These are phyloP conservation scores for Stentor roeselii DNA, from an alignment of 73 alveolate genomes.

Conservation along the genomic window DNA sequence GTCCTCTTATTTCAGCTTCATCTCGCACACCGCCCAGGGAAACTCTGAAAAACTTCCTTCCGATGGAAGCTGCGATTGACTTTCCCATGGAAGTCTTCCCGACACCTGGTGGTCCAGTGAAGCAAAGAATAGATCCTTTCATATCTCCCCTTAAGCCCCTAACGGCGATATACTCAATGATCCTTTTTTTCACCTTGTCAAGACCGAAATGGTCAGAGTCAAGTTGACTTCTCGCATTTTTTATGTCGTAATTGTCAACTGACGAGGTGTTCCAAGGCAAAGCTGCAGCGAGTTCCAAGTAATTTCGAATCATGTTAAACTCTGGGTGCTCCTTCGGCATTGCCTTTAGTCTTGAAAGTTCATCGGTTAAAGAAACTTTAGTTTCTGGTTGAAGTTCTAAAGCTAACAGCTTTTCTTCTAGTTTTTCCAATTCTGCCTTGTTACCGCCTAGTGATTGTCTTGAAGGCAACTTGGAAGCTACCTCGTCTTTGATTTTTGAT, in stretches of 20 bases:
- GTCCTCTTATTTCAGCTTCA: constrained; percentile 96
- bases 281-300: constrained; percentile 61
- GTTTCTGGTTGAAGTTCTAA: constrained; percentile 73
- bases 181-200: constrained; percentile 86
- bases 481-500: background rate
- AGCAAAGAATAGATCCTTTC: constrained; percentile 83
- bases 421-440: constrained; percentile 38
- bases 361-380: constrained; percentile 53
- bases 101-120: constrained; percentile 96
- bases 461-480: background rate
- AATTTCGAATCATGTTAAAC: constrained; percentile 64
- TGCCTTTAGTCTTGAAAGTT: constrained; percentile 47
- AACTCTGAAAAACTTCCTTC: constrained; percentile 87
- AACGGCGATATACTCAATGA: constrained; percentile 85
- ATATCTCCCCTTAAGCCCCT: constrained; percentile 60
- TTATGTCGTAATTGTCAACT: constrained; percentile 59
- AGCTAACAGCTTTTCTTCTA: constrained; percentile 48
- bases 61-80: constrained; percentile 87
- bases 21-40: constrained; percentile 94
- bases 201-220: constrained; percentile 92
- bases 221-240: constrained; percentile 56
- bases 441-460: no score
- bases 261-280: constrained; percentile 75
- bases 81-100: constrained; percentile 96
- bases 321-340: constrained; percentile 61